Evolutionary conservation across 176 grass and related monocot species (phyloP), one percentile per base, ranked within the genome.

Genomic region (Chrysopogon serrulatus): DNA sequence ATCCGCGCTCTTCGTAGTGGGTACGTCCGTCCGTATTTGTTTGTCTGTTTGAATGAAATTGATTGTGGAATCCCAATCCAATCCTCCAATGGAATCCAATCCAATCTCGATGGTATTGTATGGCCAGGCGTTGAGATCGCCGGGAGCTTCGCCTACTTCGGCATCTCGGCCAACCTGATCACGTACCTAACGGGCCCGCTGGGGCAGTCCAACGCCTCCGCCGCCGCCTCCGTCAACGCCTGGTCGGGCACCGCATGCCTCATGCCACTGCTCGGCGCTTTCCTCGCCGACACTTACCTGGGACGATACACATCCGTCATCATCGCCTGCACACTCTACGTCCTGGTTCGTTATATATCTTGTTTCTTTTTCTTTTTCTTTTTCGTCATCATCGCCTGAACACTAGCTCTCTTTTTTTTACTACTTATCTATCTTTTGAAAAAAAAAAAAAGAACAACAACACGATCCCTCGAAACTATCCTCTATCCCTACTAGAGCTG

Each of bases 171-270:
- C 1, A 96, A 96, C 73, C 73, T 91, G 18, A 96, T 96, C 73
- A 86, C 80, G 2, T 96, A 96, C 68, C 86, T 96, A 1, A 92
- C 91, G 0, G 94, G 91, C 1, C 89, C 86, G 5, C 78, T 97
- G 3, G 65, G 81, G 1, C 85, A 93, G 31, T 85, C 88, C 16
- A 93, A 85, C 37, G 94, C 94, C 5, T 33, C 83, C 2, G 89
- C 94, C 5, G 94, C 94, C 5, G 84, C 94, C 5, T 35, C 94
- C 8, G 61, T 93, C 8, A 93, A 97, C 64, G 78, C 81, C 4
- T 97, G 94, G 91, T 54, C 65, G 0, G 88, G 89, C 41, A 63
- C 85, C 15, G 68, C 88, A 9, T 56, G 54, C 26, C 71, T 93
- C 60, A 49, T 91, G 35, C 94, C 88, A 2, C 37, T 97, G 39